phyloP scores from a whole-genome alignment of 768 basidiomycete species.

The Lentinula raphanica region DNA sequence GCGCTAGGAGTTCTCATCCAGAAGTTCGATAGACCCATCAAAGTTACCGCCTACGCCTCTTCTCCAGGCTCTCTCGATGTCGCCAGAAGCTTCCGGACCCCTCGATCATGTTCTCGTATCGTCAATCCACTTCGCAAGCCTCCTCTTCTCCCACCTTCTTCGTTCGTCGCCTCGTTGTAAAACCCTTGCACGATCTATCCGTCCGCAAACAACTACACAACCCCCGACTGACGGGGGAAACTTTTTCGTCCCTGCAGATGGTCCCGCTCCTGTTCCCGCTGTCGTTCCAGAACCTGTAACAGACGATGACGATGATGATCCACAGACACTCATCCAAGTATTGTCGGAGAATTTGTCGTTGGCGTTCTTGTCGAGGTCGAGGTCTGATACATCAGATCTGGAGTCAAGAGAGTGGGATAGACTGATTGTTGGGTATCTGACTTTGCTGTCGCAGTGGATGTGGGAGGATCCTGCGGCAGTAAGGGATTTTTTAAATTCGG shows the following conservation, averaged over 20 bases:
- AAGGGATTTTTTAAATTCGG: constrained; percentile 83
- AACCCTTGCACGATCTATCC: constrained; percentile 55
- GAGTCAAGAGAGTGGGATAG: constrained; percentile 89
- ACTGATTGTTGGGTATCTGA: constrained; percentile 80
- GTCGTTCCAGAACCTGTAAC: constrained; percentile 24
- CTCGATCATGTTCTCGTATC: constrained; percentile 53
- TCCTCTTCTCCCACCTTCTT: constrained; percentile 79
- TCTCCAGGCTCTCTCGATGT: constrained; percentile 58
- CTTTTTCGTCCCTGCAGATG: constrained; percentile 80
- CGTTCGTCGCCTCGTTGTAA: constrained; percentile 63
- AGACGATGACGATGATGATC: constrained; percentile 54
- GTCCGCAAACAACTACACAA: constrained; percentile 39
- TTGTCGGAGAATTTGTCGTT: constrained; percentile 88
- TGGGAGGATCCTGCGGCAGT: constrained; percentile 94
- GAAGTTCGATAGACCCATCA: constrained; percentile 20
- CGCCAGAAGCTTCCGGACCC: constrained; percentile 48
- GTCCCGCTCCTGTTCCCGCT: constrained; percentile 39
- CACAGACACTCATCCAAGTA: constrained; percentile 75
- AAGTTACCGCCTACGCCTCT: constrained; percentile 55
- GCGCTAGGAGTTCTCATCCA: not conserved
- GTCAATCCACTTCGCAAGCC: constrained; percentile 67
- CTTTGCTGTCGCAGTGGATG: constrained; percentile 84
- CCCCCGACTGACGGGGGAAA: constrained; percentile 30
- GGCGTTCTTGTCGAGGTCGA: constrained; percentile 70
- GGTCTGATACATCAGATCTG: constrained; percentile 58